Conservation (phyloP, 441 rosid species). For the Eruca vesicaria region DNA sequence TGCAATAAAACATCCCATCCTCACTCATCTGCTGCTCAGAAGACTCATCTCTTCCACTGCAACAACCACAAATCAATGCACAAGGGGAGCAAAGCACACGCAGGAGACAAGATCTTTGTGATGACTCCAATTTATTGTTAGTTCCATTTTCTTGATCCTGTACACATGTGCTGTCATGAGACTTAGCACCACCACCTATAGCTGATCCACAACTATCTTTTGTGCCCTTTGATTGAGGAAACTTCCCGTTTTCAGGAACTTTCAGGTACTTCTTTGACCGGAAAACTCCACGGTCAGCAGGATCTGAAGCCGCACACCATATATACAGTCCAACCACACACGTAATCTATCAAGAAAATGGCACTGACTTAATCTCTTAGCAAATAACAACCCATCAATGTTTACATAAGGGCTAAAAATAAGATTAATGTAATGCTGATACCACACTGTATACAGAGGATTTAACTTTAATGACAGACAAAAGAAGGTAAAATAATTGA, state of each 20-base stretch:
- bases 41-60: slow-evolving; percentile 55
- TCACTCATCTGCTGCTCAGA: slow-evolving; percentile 77
- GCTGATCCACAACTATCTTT: slow-evolving; percentile 68
- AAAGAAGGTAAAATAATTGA: neutral
- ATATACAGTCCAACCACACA: slow-evolving; percentile 87
- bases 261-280: slow-evolving; percentile 84
- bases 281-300: slow-evolving; percentile 91
- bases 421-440: neutral
- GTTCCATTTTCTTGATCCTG: slow-evolving; percentile 37
- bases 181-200: slow-evolving; percentile 54
- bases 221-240: slow-evolving; percentile 42
- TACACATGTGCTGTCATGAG: slow-evolving; percentile 46
- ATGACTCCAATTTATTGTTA: slow-evolving; percentile 41
- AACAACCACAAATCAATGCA: slow-evolving; percentile 61
- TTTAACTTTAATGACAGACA: neutral
- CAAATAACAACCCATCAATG: neutral
- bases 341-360: slow-evolving; percentile 54
- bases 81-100: slow-evolving; percentile 61
- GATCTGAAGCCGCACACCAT: slow-evolving; percentile 98
- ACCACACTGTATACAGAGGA: neutral
- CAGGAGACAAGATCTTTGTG: slow-evolving; percentile 42
- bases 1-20: slow-evolving; percentile 98
- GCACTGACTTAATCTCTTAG: slow-evolving; percentile 3
- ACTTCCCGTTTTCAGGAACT: slow-evolving; percentile 53
- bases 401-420: neutral